phyloP scores from a whole-genome alignment of 805 yeast species.

The Sungouiozyma intestinalis region DNA sequence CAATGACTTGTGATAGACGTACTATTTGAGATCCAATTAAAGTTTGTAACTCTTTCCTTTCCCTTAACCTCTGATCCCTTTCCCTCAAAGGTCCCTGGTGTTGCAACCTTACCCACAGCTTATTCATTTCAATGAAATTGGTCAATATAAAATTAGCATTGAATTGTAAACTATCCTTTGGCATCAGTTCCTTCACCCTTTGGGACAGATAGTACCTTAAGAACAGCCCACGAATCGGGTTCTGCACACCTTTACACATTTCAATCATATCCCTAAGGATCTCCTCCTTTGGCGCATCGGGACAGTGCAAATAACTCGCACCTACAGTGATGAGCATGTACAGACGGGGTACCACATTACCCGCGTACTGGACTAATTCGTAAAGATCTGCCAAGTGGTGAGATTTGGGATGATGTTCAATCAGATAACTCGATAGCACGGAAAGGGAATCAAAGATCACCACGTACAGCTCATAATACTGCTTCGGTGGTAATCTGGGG shows the following conservation, averaged over 20 bases:
- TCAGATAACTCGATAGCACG: slow-evolving; percentile 50
- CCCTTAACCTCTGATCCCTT: slow-evolving; percentile 58
- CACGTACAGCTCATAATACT: slow-evolving; percentile 85
- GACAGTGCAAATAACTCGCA: slow-evolving; percentile 68
- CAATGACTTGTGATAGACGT: slow-evolving; percentile 75
- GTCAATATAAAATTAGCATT: slow-evolving; percentile 63
- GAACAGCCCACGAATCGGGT: slow-evolving; percentile 86
- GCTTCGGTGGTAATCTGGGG: slow-evolving; percentile 67
- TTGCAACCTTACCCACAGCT: slow-evolving; percentile 92
- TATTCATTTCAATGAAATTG: slow-evolving; percentile 95
- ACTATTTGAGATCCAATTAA: slow-evolving; percentile 90
- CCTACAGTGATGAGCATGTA: slow-evolving; percentile 95
- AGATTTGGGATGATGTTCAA: slow-evolving; percentile 55
- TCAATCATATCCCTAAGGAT: slow-evolving; percentile 94
- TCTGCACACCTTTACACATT: slow-evolving; percentile 95
- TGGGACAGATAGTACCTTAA: slow-evolving; percentile 83
- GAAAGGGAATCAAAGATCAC: slow-evolving; percentile 75
- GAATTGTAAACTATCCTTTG: slow-evolving; percentile 17
- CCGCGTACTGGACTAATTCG: slow-evolving; percentile 90
- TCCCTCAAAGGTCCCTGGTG: slow-evolving; percentile 91
- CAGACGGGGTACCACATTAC: slow-evolving; percentile 83
- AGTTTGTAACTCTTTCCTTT: slow-evolving; percentile 81
- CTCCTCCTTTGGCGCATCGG: slow-evolving; percentile 63
- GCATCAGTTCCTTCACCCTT: slow-evolving; percentile 47
- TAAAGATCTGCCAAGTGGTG: slow-evolving; percentile 77